Percentiles rank a stretch among this genome's conserved stretches.
phyloP scores from a whole-genome alignment of 192 early-diverging fungal genomes.

The Entophlyctis luteolus region DNA sequence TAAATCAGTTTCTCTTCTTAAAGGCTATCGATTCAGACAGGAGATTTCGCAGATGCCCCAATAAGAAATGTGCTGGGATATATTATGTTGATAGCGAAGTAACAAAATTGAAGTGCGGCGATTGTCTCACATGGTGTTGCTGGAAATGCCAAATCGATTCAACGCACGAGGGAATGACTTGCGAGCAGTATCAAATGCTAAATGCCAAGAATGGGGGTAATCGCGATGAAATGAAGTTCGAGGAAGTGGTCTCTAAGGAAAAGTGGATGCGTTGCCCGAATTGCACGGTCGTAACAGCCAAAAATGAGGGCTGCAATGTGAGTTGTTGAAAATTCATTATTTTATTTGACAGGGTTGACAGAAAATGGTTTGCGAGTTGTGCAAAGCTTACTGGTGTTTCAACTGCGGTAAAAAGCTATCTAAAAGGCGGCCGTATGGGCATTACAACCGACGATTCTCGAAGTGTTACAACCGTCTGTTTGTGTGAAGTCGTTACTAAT shows the following conservation, averaged over 20 bases:
- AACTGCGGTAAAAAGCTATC: slow-evolving; percentile 8
- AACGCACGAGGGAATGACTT: slow-evolving; percentile 13
- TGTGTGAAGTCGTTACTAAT: too few relatives aligned
- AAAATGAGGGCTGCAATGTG: slow-evolving; percentile 19
- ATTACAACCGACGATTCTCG: slow-evolving; percentile 3
- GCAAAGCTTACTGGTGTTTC: slow-evolving; percentile 24
- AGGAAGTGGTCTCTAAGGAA: slow-evolving; percentile 13
- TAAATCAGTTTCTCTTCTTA: slow-evolving; percentile 10
- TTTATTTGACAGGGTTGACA: neutral
- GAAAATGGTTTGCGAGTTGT: slow-evolving; percentile 30
- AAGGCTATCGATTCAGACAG: slow-evolving; percentile 3
- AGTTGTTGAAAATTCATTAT: neutral
- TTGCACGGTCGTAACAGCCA: slow-evolving; percentile 13
- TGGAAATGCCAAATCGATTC: slow-evolving; percentile 22
- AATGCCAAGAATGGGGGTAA: neutral
- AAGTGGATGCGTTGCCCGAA: slow-evolving; percentile 20
- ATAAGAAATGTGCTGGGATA: slow-evolving; percentile 4
- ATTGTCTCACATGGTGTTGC: slow-evolving; percentile 4
- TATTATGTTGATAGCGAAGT: slow-evolving; percentile 4
- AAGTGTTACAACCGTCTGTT: slow-evolving; percentile 21
- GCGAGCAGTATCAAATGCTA: slow-evolving; percentile 9
- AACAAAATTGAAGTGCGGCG: neutral
- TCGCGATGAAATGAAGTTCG: slow-evolving; percentile 12
- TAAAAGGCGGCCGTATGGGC: slow-evolving; percentile 15
- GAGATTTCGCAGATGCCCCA: slow-evolving; percentile 13